Evolutionary conservation across 2,329 filamentous ascomycete genomes (phyloP), one percentile per base, ranked within the genome.

Genomic region (Sclerotinia borealis): DNA sequence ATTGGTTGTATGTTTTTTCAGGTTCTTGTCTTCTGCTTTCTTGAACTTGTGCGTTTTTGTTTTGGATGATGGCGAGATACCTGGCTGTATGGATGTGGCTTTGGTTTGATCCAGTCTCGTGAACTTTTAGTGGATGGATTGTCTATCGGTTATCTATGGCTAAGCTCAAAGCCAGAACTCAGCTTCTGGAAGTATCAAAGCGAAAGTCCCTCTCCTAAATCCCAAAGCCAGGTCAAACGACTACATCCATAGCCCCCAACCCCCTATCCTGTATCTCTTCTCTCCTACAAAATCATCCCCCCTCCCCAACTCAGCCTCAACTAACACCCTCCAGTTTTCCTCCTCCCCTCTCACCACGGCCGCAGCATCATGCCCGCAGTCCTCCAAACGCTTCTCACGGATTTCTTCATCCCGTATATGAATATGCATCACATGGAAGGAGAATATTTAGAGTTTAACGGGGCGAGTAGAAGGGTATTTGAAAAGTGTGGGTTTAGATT

Each of bases 401-500:
- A 66, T 2, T 59, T 64, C 22, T 54, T 63, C 29, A 37, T 66
- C 5, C 64, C 64, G 4, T 64, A 59, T 27, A 59, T 64, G 59
- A 66, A 66, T 45, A 27, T 39, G 22, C 29, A 34, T 50, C 17
- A 34, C 4, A 9, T 66, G 27, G 48, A 34, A 1, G 62, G 52
- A 2, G 31, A 54, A n/a, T 65, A 63, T n/a, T 17, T 65, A 4
- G 51, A 54, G 9, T 51, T 59, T 25, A 64, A 66, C 13, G 4
- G 10, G 17, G 51, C 51, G 27, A 66, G 64, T 51, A 59, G 48
- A 19, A 59, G 59, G 17, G 64, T 64, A 15, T 63, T 66, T 43
- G 64, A 66, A n/a, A 66, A 66, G 22, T 59, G 58, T 55, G 64
- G 64, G 9, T 66, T 66, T 50, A 48, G n/a, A 9, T 59, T 48